phyloP scores from a whole-genome alignment of 345 rosid species.

The Ceriops tagal region DNA sequence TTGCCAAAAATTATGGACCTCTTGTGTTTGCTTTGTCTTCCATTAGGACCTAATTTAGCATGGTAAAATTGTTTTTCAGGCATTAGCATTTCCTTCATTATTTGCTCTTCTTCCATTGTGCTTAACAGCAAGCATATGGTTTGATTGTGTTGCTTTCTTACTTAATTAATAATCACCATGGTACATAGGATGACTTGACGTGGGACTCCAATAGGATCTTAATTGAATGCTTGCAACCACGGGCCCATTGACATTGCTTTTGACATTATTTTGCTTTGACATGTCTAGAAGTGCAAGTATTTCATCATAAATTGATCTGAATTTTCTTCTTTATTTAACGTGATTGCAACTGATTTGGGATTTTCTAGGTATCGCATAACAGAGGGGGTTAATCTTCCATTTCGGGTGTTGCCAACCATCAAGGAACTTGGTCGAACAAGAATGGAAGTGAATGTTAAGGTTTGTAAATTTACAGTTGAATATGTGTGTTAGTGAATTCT shows the following conservation, averaged over 20 bases:
- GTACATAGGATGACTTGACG: not conserved
- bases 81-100: not conserved
- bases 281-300: not conserved
- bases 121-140: not conserved
- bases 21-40: not conserved
- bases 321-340: not conserved
- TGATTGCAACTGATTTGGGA: not conserved
- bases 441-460: constrained; percentile 99
- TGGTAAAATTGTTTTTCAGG: not conserved
- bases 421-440: constrained; percentile 99
- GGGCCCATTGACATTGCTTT: not conserved
- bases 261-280: not conserved
- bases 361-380: constrained; percentile 81
- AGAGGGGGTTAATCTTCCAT: constrained; percentile 98
- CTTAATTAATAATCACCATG: not conserved
- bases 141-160: not conserved
- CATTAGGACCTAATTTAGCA: not conserved
- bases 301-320: not conserved
- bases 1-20: too few relatives aligned
- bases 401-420: constrained; percentile 92
- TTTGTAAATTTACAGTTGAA: constrained; percentile 29
- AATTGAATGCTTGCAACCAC: not conserved
- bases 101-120: not conserved
- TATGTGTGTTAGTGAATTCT: not conserved
- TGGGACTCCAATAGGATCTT: not conserved